phyloP scores from a whole-genome alignment of 2,329 filamentous ascomycete species.

The Trichoderma guizhouense region DNA sequence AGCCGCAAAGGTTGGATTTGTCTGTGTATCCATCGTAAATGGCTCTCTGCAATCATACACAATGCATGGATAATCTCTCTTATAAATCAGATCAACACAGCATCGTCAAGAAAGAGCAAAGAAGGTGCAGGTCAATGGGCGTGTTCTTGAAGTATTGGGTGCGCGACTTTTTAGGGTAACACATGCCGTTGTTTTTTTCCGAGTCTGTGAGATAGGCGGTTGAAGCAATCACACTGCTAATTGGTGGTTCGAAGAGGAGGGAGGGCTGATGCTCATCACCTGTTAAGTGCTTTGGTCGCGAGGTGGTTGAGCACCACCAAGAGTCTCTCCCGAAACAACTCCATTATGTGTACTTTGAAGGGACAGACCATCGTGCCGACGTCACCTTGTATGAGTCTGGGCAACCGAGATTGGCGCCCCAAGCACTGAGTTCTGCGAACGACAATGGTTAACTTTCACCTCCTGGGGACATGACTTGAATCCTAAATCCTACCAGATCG shows the following conservation, averaged over 20 bases:
- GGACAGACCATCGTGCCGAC: not conserved
- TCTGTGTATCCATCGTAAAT: not conserved
- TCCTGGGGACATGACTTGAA: not conserved
- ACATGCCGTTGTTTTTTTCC: not conserved
- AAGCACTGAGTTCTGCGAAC: not conserved
- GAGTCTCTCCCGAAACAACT: not conserved
- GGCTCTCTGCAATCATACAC: not conserved
- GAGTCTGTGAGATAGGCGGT: not conserved
- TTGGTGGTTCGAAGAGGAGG: not conserved
- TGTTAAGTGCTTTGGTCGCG: not conserved
- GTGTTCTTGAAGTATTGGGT: not conserved
- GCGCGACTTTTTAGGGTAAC: not conserved
- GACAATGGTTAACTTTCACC: not conserved
- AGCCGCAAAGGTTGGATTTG: slow-evolving; percentile 20
- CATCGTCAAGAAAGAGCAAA: not conserved
- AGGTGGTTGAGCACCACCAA: not conserved
- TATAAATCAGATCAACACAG: not conserved
- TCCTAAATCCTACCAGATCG: not conserved
- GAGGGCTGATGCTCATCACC: not conserved
- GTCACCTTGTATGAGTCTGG: not conserved
- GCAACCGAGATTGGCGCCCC: not conserved
- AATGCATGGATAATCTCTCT: not conserved
- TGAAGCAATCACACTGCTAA: not conserved
- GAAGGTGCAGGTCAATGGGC: not conserved
- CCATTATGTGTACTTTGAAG: not conserved